phyloP scores from a whole-genome alignment of 768 basidiomycete species.

The Agrocybe praecox region DNA sequence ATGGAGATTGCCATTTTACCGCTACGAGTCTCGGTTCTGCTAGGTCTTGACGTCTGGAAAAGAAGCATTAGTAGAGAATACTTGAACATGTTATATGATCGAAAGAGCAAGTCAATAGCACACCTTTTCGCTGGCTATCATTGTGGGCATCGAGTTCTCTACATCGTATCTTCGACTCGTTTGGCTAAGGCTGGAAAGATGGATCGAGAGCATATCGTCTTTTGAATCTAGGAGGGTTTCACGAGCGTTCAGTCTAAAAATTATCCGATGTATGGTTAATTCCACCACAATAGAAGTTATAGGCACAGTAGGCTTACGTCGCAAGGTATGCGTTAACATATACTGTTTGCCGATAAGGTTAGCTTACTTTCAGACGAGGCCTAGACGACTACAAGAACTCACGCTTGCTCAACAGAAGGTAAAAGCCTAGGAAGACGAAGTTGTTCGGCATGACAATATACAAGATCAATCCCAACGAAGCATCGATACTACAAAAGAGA shows the following conservation, averaged over 20 bases:
- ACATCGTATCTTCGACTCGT: constrained; percentile 15
- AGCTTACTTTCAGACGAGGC: not conserved
- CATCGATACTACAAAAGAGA: constrained; percentile 43
- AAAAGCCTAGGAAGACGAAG: constrained; percentile 54
- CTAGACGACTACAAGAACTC: constrained; percentile 14
- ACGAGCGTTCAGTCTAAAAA: constrained; percentile 47
- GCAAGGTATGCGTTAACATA: constrained; percentile 63
- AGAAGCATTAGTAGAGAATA: not conserved
- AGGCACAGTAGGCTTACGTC: constrained; percentile 24
- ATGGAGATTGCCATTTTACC: constrained; percentile 19
- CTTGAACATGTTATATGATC: not conserved
- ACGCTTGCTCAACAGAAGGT: constrained; percentile 57
- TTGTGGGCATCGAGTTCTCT: constrained; percentile 8
- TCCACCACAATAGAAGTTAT: not conserved
- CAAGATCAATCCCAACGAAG: constrained; percentile 44
- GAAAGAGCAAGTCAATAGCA: not conserved
- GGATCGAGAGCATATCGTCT: constrained; percentile 41
- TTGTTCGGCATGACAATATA: constrained; percentile 57
- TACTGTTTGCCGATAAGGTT: constrained; percentile 31
- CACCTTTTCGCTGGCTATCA: constrained; percentile 21
- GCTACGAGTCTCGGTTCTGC: constrained; percentile 1
- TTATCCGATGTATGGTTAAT: not conserved
- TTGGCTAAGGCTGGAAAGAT: constrained; percentile 38
- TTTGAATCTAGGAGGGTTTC: constrained; percentile 36
- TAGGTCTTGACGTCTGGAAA: constrained; percentile 4